These are phyloP conservation scores for Simplicillium aogashimaense DNA, from an alignment of 2,329 filamentous ascomycete species.

Conservation along the genomic window DNA sequence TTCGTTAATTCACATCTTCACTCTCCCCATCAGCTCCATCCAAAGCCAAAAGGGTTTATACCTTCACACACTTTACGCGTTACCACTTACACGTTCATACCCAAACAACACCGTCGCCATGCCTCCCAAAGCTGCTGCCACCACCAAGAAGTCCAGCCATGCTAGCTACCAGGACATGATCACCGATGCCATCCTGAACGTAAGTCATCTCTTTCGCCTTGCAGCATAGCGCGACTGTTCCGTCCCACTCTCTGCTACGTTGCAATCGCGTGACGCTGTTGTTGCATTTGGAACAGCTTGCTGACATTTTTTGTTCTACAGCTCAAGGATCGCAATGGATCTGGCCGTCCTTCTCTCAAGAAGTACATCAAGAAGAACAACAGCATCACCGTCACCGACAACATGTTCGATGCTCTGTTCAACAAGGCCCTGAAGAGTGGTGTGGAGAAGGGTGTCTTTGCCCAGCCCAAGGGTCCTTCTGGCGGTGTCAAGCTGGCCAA, in stretches of 20 bases:
- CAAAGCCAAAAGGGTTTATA: slow-evolving; percentile 9
- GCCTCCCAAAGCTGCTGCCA: slow-evolving; percentile 43
- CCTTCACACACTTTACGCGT: slow-evolving; percentile 13
- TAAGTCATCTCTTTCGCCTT: slow-evolving; percentile 28
- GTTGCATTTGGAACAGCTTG: slow-evolving; percentile 11
- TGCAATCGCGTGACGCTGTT: slow-evolving; percentile 3
- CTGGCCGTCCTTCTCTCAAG: slow-evolving; percentile 51
- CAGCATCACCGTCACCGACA: slow-evolving; percentile 34
- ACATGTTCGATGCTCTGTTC: slow-evolving; percentile 64
- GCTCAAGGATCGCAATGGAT: slow-evolving; percentile 55
- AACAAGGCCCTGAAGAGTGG: slow-evolving; percentile 76
- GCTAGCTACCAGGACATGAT: slow-evolving; percentile 57
- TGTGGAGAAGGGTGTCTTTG: slow-evolving; percentile 79
- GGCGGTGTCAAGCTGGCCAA: slow-evolving; percentile 74
- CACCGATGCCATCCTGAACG: slow-evolving; percentile 49
- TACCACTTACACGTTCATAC: slow-evolving; percentile 5
- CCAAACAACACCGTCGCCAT: slow-evolving; percentile 29
- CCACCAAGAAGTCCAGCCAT: slow-evolving; percentile 34
- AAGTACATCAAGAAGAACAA: slow-evolving; percentile 51
- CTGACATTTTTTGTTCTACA: slow-evolving; percentile 30
- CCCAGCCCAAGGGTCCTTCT: slow-evolving; percentile 84
- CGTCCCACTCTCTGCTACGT: slow-evolving; percentile 4
- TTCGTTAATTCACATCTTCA: slow-evolving; percentile 11
- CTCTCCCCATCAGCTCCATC: slow-evolving; percentile 15
- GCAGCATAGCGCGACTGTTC: slow-evolving; percentile 9